Conservation (phyloP, 306 rosid genomes). For the Leucaena leucocephala region DNA sequence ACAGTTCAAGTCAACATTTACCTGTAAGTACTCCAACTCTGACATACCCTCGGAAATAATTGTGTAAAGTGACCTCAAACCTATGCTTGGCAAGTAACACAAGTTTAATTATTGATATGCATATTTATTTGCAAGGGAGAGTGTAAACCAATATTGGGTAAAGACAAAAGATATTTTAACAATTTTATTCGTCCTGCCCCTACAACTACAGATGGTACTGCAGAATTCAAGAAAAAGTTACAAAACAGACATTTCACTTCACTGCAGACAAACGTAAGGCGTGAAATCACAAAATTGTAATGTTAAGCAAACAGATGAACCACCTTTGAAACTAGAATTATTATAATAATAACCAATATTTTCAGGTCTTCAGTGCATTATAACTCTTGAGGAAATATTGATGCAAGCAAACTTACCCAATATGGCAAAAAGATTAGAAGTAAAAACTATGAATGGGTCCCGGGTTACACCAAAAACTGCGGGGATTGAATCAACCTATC, state of each 20-base stretch:
- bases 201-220: slow-evolving; percentile 6
- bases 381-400: slow-evolving; percentile 20
- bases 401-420: slow-evolving; percentile 66
- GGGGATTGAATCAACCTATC: slow-evolving; percentile 90
- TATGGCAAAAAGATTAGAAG: slow-evolving; percentile 87
- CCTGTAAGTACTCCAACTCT: slow-evolving; percentile 93
- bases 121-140: slow-evolving; percentile 10
- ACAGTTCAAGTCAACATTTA: slow-evolving; percentile 35
- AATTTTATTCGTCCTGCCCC: slow-evolving; percentile 11
- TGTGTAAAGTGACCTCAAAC: slow-evolving; percentile 83
- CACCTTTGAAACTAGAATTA: slow-evolving; percentile 9
- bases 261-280: background rate
- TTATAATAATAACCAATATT: slow-evolving; percentile 15
- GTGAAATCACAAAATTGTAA: slow-evolving; percentile 17
- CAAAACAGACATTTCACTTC: slow-evolving; percentile 33
- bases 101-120: slow-evolving; percentile 23
- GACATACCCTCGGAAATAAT: slow-evolving; percentile 84
- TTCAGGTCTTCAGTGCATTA: slow-evolving; percentile 13
- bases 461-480: slow-evolving; percentile 95
- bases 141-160: slow-evolving; percentile 19
- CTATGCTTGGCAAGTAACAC: slow-evolving; percentile 41
- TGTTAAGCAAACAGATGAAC: slow-evolving; percentile 23
- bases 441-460: slow-evolving; percentile 83
- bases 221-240: slow-evolving; percentile 24
- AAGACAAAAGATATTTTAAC: slow-evolving; percentile 23